Conservation (phyloP, 768 basidiomycete genomes). For the Serendipita vermifera region DNA sequence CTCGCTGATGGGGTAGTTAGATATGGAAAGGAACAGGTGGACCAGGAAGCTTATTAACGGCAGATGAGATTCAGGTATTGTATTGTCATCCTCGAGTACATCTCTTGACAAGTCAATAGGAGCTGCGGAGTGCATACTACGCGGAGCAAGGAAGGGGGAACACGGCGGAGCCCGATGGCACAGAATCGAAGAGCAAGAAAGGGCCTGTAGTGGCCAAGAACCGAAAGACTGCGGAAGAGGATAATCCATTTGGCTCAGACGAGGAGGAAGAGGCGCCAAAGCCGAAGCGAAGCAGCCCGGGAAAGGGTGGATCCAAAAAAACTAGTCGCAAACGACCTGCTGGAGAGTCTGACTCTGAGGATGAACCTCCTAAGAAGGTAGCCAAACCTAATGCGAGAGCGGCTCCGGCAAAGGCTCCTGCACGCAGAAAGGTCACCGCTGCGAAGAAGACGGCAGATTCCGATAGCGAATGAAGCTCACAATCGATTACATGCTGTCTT, state of each 20-base stretch:
- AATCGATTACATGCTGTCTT: too few relatives aligned
- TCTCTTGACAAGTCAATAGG: constrained; percentile 26
- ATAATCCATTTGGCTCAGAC: constrained; percentile 51
- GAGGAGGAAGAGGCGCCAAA: constrained; percentile 19
- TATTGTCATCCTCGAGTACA: not conserved
- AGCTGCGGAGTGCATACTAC: constrained; percentile 49
- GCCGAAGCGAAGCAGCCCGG: not conserved
- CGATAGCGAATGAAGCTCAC: too few relatives aligned
- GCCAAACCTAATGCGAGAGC: not conserved
- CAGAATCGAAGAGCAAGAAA: constrained; percentile 18
- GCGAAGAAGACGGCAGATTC: too few relatives aligned
- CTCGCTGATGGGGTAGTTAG: constrained; percentile 25
- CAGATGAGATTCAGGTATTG: constrained; percentile 47
- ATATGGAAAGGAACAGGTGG: constrained; percentile 50
- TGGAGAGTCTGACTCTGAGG: not conserved
- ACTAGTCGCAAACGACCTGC: too few relatives aligned
- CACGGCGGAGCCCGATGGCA: constrained; percentile 16
- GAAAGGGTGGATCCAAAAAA: not conserved
- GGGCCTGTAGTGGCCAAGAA: constrained; percentile 21
- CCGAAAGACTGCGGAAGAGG: constrained; percentile 36
- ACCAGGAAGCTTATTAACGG: constrained; percentile 32
- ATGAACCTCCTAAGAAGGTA: not conserved
- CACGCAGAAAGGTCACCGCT: too few relatives aligned
- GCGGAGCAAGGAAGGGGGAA: constrained; percentile 31
- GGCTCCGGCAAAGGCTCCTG: not conserved